phyloP scores from a whole-genome alignment of 164 flowering plant species.

The Aristolochia californica region DNA sequence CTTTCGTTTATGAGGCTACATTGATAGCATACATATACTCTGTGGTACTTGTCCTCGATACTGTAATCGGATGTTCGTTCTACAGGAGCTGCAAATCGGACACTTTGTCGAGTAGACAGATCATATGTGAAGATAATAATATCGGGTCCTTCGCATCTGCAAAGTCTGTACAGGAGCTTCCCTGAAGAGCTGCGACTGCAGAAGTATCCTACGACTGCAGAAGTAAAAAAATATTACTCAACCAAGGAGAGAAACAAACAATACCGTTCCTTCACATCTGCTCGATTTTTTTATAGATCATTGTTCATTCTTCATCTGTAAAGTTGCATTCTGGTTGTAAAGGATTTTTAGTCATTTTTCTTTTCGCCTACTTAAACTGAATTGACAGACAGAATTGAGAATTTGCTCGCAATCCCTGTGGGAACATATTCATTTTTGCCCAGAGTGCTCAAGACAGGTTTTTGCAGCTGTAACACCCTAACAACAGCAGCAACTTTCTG shows the following conservation, averaged over 20 bases:
- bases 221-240: too few species aligned
- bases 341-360: background rate
- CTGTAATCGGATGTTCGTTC: conserved; percentile 30
- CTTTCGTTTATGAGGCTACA: conserved; percentile 34
- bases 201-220: background rate
- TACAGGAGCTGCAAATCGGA: conserved; percentile 27
- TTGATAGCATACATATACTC: conserved; percentile 49
- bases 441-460: too few species aligned
- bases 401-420: too few species aligned
- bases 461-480: too few species aligned
- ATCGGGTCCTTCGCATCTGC: background rate
- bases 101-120: conserved; percentile 2
- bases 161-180: conserved; percentile 9
- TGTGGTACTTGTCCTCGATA: conserved; percentile 35
- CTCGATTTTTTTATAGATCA: background rate
- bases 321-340: background rate
- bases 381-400: too few species aligned
- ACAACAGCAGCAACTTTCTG: too few species aligned
- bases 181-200: background rate
- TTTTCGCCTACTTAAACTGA: too few species aligned
- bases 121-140: conserved; percentile 5
- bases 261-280: background rate
- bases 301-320: background rate
- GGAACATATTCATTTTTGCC: too few species aligned
- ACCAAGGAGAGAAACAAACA: background rate